phyloP scores from a whole-genome alignment of 2,329 filamentous ascomycete genomes.

The Pseudogymnoascus sp. region DNA sequence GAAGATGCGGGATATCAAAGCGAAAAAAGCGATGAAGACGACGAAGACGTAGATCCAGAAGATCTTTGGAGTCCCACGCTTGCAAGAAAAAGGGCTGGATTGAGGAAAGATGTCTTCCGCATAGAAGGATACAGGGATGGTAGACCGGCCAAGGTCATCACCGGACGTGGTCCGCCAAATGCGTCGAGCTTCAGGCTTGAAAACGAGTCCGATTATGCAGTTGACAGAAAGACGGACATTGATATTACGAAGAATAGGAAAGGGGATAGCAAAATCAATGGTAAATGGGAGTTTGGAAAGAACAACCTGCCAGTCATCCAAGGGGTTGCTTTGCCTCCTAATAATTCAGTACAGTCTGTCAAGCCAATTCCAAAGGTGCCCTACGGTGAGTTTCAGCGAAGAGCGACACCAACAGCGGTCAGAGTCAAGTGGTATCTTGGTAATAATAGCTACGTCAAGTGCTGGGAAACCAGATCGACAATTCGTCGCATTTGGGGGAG shows the following conservation, averaged over 20 bases:
- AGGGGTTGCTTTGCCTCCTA: background rate
- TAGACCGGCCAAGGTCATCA: background rate
- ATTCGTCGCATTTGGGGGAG: background rate
- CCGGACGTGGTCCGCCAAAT: background rate
- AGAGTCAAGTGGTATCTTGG: background rate
- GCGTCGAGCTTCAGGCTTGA: background rate
- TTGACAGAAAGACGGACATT: background rate
- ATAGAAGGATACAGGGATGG: background rate
- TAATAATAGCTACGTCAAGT: background rate
- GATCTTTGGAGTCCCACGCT: background rate
- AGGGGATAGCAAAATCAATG: background rate
- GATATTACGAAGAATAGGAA: background rate
- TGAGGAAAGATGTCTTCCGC: background rate
- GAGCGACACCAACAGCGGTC: background rate
- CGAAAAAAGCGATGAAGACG: background rate
- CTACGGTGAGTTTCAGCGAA: background rate
- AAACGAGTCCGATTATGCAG: background rate
- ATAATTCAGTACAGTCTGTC: background rate
- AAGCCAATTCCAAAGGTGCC: background rate
- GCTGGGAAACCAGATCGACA: background rate
- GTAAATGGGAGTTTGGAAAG: background rate
- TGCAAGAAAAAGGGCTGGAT: background rate
- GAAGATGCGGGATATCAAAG: background rate
- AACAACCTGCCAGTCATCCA: background rate
- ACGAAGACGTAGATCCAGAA: background rate